These are phyloP conservation scores for Raphanus raphanistrum DNA, from an alignment of 345 rosid genomes.

Conservation along the genomic window DNA sequence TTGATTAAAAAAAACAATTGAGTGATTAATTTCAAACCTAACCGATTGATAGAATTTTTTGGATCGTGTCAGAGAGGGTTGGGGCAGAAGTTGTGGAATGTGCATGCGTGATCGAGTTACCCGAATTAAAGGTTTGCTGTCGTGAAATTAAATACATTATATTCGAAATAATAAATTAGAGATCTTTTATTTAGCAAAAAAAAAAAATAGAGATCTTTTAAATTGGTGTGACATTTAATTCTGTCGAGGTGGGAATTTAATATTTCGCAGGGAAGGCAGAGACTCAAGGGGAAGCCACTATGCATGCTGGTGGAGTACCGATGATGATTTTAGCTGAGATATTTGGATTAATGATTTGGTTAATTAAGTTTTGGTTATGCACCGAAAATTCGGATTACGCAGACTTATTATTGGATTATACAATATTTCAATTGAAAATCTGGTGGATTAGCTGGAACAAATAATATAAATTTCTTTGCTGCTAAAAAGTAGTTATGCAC, in stretches of 20 bases:
- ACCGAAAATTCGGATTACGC: conserved; percentile 31
- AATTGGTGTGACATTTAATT: conserved; percentile 35
- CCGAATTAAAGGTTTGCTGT: conserved; percentile 66
- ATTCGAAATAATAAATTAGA: conserved; percentile 30
- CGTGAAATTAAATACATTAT: conserved; percentile 28
- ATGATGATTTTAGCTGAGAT: conserved; percentile 15
- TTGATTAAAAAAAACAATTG: not conserved
- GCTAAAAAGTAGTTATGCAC: conserved; percentile 8
- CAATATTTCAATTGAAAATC: conserved; percentile 3
- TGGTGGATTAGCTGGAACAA: conserved; percentile 28
- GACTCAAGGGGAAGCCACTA: conserved; percentile 70
- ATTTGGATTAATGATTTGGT: conserved; percentile 18
- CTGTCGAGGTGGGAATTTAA: conserved; percentile 19
- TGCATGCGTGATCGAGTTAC: conserved; percentile 84
- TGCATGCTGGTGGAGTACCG: conserved; percentile 80
- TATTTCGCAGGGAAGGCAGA: conserved; percentile 54
- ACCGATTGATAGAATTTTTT: not conserved
- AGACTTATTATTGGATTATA: conserved; percentile 30
- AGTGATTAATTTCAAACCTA: conserved; percentile 1
- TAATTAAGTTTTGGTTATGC: conserved; percentile 25
- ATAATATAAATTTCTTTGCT: not conserved
- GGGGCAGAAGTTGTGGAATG: conserved; percentile 96
- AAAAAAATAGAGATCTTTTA: conserved; percentile 28
- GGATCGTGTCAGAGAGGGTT: conserved; percentile 56
- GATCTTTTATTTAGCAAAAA: conserved; percentile 3